Evolutionary conservation across 352 stramenopile genomes (phyloP), one percentile per base, ranked within the genome.

Genomic region (Phytopythium litorale): DNA sequence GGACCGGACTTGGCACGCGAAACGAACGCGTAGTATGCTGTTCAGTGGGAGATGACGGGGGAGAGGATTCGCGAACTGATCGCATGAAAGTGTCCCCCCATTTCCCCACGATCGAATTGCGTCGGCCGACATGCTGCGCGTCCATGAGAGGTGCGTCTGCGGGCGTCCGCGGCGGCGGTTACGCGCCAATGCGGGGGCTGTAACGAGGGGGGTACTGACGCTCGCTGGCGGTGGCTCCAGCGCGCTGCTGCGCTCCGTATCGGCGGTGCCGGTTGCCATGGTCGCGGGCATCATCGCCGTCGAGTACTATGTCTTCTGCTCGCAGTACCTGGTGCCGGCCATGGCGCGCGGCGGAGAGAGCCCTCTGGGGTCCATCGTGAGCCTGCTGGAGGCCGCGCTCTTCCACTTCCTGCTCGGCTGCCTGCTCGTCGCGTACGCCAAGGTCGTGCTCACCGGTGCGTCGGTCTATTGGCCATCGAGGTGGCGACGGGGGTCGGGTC

Each of bases 401-500:
- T 94, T 95, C 65, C 82, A 95, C 62, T 72, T 83, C 51, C 71
- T 83, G 25, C 63, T 84, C 37, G 63, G 51, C 0, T 79, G 87
- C 40, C 67, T 75, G 53, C 37, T 85, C 12, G 66, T 88, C 1
- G 76, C 79, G 37, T 95, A 94, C 68, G 76, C 79, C 56, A 86
- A 84, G 50, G 83, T 92, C 46, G 83, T 92, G 23, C 65, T 84
- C 13, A 93, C 83, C 73, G 86, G 86, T 92, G 64, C 11, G 60
- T 42, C 42, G 13, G 9, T 46, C 40, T 46, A 18, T 19, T 28
- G 25, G 1, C 40, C 23, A 1, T 46, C 16, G 18, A 46, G 37
- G 19, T 42, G 42, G 19, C 21, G 45, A 15, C 32, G 15, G 13
- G 52, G 25, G 50, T n/a, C 23, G 12, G 19, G 18, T 42, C 19